phyloP scores from a whole-genome alignment of 768 basidiomycete species.

The Phanerochaete carnosa region DNA sequence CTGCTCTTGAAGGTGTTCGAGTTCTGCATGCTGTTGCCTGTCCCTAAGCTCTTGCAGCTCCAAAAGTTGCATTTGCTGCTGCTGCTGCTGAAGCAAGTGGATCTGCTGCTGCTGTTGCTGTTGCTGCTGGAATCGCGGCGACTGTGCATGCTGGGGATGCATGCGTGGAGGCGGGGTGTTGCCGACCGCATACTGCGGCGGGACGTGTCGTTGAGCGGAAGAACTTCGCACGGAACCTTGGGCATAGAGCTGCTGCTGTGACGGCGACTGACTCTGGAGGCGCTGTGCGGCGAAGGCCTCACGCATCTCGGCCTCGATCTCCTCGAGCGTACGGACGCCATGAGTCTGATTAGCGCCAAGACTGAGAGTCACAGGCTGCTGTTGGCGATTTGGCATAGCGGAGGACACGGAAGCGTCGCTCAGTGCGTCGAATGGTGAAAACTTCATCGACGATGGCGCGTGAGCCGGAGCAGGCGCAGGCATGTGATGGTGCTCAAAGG shows the following conservation, averaged over 20 bases:
- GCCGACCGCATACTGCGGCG: slow-evolving; percentile 33
- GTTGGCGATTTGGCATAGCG: slow-evolving; percentile 28
- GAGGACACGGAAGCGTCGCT: neutral
- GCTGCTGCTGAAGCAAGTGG: slow-evolving; percentile 62
- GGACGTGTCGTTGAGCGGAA: slow-evolving; percentile 16
- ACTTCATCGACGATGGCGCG: slow-evolving; percentile 24
- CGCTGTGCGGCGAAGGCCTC: slow-evolving; percentile 39
- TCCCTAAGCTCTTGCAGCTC: slow-evolving; percentile 30
- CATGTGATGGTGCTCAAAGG: slow-evolving; percentile 27
- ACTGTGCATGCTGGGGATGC: slow-evolving; percentile 68
- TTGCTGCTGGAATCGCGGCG: slow-evolving; percentile 77
- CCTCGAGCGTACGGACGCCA: slow-evolving; percentile 62
- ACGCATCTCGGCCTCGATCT: slow-evolving; percentile 85
- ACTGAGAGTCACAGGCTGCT: slow-evolving; percentile 16
- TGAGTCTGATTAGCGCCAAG: slow-evolving; percentile 16
- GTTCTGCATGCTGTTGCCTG: slow-evolving; percentile 30
- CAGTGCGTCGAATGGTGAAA: slow-evolving; percentile 13
- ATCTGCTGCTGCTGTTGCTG: slow-evolving; percentile 65
- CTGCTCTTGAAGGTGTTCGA: slow-evolving; percentile 62
- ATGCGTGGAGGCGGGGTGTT: slow-evolving; percentile 71
- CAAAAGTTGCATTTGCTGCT: slow-evolving; percentile 39
- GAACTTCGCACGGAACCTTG: neutral
- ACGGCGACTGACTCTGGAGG: slow-evolving; percentile 14
- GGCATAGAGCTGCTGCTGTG: slow-evolving; percentile 34
- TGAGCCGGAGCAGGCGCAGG: slow-evolving; percentile 18